Percentiles rank a stretch among this genome's conserved stretches.
phyloP scores from a whole-genome alignment of 768 basidiomycete species.

The Pleurotus djamor region DNA sequence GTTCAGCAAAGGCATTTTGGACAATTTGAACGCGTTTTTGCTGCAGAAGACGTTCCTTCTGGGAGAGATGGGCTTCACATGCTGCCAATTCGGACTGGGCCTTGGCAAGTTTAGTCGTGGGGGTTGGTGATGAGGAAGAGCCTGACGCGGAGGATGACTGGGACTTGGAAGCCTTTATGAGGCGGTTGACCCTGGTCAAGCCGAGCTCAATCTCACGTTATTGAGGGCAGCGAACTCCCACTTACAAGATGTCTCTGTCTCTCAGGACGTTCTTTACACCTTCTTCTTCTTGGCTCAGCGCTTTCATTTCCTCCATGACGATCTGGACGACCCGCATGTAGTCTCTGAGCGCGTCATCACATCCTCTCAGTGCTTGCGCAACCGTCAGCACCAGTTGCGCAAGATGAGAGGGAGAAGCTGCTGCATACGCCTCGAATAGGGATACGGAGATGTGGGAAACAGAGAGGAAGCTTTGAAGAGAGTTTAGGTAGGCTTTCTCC shows the following conservation, averaged over 20 bases:
- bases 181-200: constrained; percentile 61
- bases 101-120: constrained; percentile 50
- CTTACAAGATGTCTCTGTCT: constrained; percentile 82
- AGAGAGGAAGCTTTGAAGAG: constrained; percentile 55
- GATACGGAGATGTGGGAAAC: constrained; percentile 59
- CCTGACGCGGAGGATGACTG: constrained; percentile 30
- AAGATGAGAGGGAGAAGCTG: constrained; percentile 55
- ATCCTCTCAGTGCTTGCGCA: constrained; percentile 54
- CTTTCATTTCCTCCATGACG: constrained; percentile 61
- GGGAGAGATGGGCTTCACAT: constrained; percentile 72
- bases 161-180: constrained; percentile 72
- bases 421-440: constrained; percentile 71
- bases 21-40: constrained; percentile 50
- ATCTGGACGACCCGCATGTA: constrained; percentile 62
- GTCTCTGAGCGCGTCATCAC: constrained; percentile 64
- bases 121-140: constrained; percentile 31
- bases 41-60: constrained; percentile 67
- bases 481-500: constrained; percentile 72
- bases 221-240: constrained; percentile 9
- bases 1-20: constrained; percentile 56
- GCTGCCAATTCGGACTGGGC: constrained; percentile 82
- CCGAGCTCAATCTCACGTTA: background rate
- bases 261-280: constrained; percentile 68
- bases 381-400: constrained; percentile 56
- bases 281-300: constrained; percentile 67